Percentiles rank a stretch among this genome's conserved stretches.
These are phyloP conservation scores for Wickerhamiella domercqiae DNA, from an alignment of 805 yeast species.

Conservation along the genomic window DNA sequence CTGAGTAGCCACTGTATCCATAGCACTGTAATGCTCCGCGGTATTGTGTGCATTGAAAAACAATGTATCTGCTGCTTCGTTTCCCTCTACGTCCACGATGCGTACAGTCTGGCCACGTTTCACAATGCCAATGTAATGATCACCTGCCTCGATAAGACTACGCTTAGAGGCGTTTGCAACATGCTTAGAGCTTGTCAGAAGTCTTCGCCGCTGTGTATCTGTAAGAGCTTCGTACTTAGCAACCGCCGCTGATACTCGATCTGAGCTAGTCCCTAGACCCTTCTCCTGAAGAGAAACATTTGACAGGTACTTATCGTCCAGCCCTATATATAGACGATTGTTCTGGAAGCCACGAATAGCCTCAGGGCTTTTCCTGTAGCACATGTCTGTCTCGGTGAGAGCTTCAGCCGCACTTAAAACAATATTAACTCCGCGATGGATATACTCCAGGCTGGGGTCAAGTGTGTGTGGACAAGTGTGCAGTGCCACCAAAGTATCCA, in stretches of 20 bases:
- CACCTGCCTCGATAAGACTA: slow-evolving; percentile 4
- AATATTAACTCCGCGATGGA: slow-evolving; percentile 5
- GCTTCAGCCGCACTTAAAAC: slow-evolving; percentile 1
- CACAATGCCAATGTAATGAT: slow-evolving; percentile 3
- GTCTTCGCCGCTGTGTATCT: slow-evolving; percentile 1
- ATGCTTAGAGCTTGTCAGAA: slow-evolving; percentile 1
- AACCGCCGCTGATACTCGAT: background rate
- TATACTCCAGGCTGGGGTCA: slow-evolving; percentile 5
- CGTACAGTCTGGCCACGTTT: slow-evolving; percentile 6
- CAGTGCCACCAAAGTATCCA: slow-evolving; percentile 6
- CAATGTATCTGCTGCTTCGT: slow-evolving; percentile 8
- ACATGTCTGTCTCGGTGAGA: background rate
- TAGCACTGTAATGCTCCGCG: slow-evolving; percentile 4
- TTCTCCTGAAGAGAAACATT: background rate
- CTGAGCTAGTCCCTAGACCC: background rate
- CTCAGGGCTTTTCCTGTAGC: slow-evolving; percentile 4
- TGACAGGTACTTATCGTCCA: too few species aligned
- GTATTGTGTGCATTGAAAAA: slow-evolving; percentile 5
- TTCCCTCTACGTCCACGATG: slow-evolving; percentile 7
- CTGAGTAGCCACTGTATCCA: slow-evolving; percentile 4
- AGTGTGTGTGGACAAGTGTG: slow-evolving; percentile 10
- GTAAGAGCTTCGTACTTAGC: background rate
- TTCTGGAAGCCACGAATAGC: slow-evolving; percentile 6
- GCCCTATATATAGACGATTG: slow-evolving; percentile 7
- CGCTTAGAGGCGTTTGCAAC: slow-evolving; percentile 2